A percentile compares a stretch with the other conserved stretches of the same genome.
These are phyloP conservation scores for Phytophthora hibernalis DNA, from an alignment of 352 stramenopile genomes.

Conservation along the genomic window DNA sequence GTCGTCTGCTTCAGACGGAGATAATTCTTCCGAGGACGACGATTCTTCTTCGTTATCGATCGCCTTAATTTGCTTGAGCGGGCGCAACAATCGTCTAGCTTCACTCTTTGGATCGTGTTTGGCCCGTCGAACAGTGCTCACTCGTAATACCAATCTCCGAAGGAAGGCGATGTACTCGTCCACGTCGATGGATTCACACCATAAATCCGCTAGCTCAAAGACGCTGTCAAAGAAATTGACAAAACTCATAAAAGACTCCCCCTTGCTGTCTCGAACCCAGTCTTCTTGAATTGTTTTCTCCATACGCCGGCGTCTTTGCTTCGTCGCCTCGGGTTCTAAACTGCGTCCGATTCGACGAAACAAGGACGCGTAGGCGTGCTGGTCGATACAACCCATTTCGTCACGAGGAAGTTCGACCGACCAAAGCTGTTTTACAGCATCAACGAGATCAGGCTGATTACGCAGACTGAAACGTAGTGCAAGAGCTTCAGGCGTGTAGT, in stretches of 20 bases:
- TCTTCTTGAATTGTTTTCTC: constrained; percentile 65
- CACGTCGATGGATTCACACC: constrained; percentile 75
- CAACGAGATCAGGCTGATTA: constrained; percentile 55
- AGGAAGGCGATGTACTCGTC: constrained; percentile 75
- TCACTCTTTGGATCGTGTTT: constrained; percentile 15
- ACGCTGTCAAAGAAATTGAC: constrained; percentile 76
- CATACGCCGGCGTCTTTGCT: constrained; percentile 33
- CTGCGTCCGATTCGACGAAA: constrained; percentile 68
- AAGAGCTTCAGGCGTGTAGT: constrained; percentile 75
- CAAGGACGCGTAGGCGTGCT: constrained; percentile 54
- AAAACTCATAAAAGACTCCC: constrained; percentile 65
- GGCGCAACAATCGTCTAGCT: constrained; percentile 47
- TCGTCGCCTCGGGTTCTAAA: constrained; percentile 51
- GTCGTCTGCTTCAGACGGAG: constrained; percentile 33
- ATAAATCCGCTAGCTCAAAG: constrained; percentile 78
- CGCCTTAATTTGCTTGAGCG: constrained; percentile 49
- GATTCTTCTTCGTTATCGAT: constrained; percentile 57
- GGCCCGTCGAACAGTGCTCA: constrained; percentile 40
- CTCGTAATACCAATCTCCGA: constrained; percentile 38
- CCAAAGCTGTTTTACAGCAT: constrained; percentile 66
- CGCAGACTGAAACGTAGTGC: constrained; percentile 71
- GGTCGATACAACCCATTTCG: constrained; percentile 65
- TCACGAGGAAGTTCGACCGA: constrained; percentile 62
- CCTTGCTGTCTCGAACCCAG: constrained; percentile 70
- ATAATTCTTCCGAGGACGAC: constrained; percentile 34